Conservation (phyloP, 2,329 filamentous ascomycete genomes). For the Fusarium falciforme region DNA sequence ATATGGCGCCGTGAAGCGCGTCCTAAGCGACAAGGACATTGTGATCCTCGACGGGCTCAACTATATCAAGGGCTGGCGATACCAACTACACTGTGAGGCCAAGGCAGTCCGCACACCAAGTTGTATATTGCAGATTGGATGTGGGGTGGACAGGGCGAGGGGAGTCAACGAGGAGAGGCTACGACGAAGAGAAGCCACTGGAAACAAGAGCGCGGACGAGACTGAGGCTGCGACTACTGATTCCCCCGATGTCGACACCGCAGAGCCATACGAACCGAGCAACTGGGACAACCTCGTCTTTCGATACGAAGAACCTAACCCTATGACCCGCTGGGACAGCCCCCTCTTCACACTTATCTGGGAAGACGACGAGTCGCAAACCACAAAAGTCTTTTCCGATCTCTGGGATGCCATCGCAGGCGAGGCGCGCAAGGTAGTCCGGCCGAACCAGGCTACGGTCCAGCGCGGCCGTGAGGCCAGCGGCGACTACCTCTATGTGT, state of each 20-base stretch:
- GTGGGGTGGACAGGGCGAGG: conserved; percentile 62
- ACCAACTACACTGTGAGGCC: conserved; percentile 86
- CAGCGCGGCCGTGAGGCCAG: conserved; percentile 70
- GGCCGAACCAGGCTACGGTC: conserved; percentile 81
- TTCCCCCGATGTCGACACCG: conserved; percentile 15
- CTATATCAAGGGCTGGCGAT: conserved; percentile 92
- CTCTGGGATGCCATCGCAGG: conserved; percentile 82
- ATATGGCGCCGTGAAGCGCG: conserved; percentile 82
- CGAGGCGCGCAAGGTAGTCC: conserved; percentile 71
- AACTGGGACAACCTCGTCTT: conserved; percentile 86
- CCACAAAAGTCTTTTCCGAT: conserved; percentile 66
- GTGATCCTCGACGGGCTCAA: conserved; percentile 85
- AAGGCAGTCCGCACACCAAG: conserved; percentile 82
- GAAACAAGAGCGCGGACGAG: neutral
- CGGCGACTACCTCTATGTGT: conserved; percentile 81
- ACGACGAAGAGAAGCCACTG: conserved; percentile 32
- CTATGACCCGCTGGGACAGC: conserved; percentile 86
- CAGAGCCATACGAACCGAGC: conserved; percentile 61
- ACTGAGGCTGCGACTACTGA: neutral
- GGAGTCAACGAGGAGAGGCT: conserved; percentile 71
- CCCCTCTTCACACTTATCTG: conserved; percentile 83
- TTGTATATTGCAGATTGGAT: conserved; percentile 77
- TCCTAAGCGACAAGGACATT: conserved; percentile 77
- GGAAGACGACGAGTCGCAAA: conserved; percentile 76
- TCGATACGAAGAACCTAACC: conserved; percentile 87